Base-by-base conservation (phyloP, 768 basidiomycete species). In the Lactarius vividus region DNA sequence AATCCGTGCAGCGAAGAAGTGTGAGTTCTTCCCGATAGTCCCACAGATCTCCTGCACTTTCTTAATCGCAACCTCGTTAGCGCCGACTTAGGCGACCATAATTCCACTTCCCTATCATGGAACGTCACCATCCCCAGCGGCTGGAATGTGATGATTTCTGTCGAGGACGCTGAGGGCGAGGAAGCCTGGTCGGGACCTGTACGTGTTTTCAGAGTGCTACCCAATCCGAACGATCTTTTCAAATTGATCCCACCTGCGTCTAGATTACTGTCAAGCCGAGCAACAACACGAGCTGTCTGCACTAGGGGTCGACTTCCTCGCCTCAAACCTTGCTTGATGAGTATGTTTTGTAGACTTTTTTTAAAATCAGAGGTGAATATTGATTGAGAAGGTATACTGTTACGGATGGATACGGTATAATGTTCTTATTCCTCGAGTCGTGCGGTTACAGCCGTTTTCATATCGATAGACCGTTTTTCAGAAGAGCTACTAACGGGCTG, bases 1-100 rank as follows among this genome's bases (percentile, higher is more conserved):
- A 80, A 88, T 69, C 80, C 81, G 4, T 93, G 91, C 68, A 85
- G 84, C 69, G 77, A 79, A 37, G 73, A 83, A 56, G 68, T 91
- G 90, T 92, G 63, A 72, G 88, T 69, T 52, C 20, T 23, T 16
- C 7, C 42, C 42, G 42, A 44, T 44, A 10, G 10, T 13, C 13
- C 10, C n/a, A 11, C 11, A 7, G 11, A 49, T 49, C 49, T 15
- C 0, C 10, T 10, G 49, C 49, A 49, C 49, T 49, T 26, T 31
- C 61, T 23, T 33, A 61, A 57, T 59, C 69, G 44, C 58, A 23
- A 9, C 10, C 20, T 2, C 7, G 62, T 3, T 70, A 92, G 90
- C 56, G 79, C 76, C 57, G 84, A 90, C 69, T 79, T 90, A 54
- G 76, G 75, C 61, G 82, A 86, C 75, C 79, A 82, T 72, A 75